A percentile compares a stretch with the other conserved stretches of the same genome.
Conservation (phyloP, 768 basidiomycete species). For the Trametes sanguinea region DNA sequence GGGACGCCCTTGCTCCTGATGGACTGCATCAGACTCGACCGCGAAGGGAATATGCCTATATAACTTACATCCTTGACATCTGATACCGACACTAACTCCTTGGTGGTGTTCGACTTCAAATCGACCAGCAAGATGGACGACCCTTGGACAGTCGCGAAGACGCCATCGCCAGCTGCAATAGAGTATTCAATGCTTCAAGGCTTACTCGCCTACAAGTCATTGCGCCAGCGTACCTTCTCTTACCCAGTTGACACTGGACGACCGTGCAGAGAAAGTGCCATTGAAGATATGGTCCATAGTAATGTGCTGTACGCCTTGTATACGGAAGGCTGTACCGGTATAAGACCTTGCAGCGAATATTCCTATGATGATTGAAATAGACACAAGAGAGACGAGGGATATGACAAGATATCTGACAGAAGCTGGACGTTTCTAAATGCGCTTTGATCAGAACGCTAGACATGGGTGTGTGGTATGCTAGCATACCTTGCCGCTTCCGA, state of each 20-base stretch:
- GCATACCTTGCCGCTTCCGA: conserved; percentile 41
- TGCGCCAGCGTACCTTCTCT: conserved; percentile 66
- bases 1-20: conserved; percentile 54
- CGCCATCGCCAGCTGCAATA: conserved; percentile 84
- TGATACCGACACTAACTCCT: conserved; percentile 52
- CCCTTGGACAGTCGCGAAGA: conserved; percentile 67
- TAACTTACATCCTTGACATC: conserved; percentile 68
- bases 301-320: conserved; percentile 62
- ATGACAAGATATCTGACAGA: conserved; percentile 65
- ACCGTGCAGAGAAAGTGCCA: conserved; percentile 69
- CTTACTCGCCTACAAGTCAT: neutral
- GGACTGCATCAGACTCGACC: neutral
- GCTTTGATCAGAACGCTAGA: neutral
- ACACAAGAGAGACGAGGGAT: conserved; percentile 58
- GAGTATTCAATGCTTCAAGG: too few relatives aligned
- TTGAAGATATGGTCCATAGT: conserved; percentile 93
- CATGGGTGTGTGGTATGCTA: neutral
- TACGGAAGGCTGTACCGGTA: conserved; percentile 52
- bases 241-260: conserved; percentile 74
- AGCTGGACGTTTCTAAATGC: conserved; percentile 43
- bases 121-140: conserved; percentile 79
- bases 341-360: conserved; percentile 77
- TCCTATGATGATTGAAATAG: conserved; percentile 69
- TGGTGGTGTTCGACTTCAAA: conserved; percentile 72
- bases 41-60: too few relatives aligned